Percentiles rank a stretch among this genome's conserved stretches.
phyloP scores from a whole-genome alignment of 306 rosid genomes.

The Casuarina cunninghamiana region DNA sequence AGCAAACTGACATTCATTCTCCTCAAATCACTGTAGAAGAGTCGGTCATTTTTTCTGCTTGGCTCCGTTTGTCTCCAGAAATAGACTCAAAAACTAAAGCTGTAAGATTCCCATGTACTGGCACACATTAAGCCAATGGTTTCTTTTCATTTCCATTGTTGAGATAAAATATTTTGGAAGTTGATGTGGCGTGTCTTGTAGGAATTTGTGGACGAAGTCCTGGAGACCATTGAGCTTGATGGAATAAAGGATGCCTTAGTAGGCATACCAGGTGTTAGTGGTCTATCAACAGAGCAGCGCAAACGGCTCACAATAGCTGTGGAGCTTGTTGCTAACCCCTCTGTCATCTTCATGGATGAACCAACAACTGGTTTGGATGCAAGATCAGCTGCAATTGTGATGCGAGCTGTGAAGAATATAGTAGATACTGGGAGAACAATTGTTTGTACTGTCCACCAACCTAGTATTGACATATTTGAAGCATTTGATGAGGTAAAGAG shows the following conservation, averaged over 20 bases:
- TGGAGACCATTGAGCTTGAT: slow-evolving; percentile 57
- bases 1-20: slow-evolving; percentile 51
- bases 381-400: slow-evolving; percentile 57
- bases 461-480: slow-evolving; percentile 51
- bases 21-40: slow-evolving; percentile 53
- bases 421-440: slow-evolving; percentile 50
- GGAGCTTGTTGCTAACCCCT: slow-evolving; percentile 55
- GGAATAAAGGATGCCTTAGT: slow-evolving; percentile 45
- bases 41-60: slow-evolving; percentile 47
- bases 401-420: slow-evolving; percentile 57
- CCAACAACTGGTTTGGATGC: slow-evolving; percentile 68
- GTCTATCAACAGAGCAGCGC: slow-evolving; percentile 57
- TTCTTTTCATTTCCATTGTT: background rate
- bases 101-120: slow-evolving; percentile 22
- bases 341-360: slow-evolving; percentile 58
- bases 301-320: slow-evolving; percentile 51
- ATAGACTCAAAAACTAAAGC: slow-evolving; percentile 35
- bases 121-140: background rate
- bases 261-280: slow-evolving; percentile 49
- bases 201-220: slow-evolving; percentile 55
- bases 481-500: slow-evolving; percentile 51
- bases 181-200: background rate
- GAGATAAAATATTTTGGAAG: background rate
- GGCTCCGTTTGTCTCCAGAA: slow-evolving; percentile 40
- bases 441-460: slow-evolving; percentile 65